Evolutionary conservation across 345 rosid species (phyloP), one percentile per base, ranked within the genome.

Genomic region (Pugionium dolabratum): DNA sequence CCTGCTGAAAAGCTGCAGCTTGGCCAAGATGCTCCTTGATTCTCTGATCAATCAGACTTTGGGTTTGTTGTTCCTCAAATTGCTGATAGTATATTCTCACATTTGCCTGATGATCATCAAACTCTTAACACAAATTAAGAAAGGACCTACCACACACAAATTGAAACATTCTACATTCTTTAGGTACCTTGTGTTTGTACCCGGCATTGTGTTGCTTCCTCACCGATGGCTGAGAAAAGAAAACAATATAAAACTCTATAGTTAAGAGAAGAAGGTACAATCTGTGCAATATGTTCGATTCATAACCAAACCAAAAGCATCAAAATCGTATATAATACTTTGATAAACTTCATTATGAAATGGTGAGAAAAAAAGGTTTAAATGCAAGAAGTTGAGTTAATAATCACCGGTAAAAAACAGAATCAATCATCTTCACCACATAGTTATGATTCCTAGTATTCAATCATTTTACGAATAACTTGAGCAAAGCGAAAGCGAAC

Each of bases 131-230:
- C 10, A 41, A 41, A 30, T 33, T 18, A 32, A 53, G 6, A 18
- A 54, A 59, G 32, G 26, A 41, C 9, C 50, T 7, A 47, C 7
- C 2, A 30, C 2, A 51, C 5, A 4, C 44, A 18, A 18, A 18
- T 18, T 18, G 37, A 48, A 0, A 18, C 0, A 18, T 18, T 18
- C 0, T 18, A 34, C 26, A 46, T 39, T 35, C 1, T 35, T 41
- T 64, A 31, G 8, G 54, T 76, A 88, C 99, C 99, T 94, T 94
- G 77, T 94, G 99, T 69, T 94, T 94, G 83, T 90, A 90, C 36
- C 99, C 99, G 2, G 99, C 99, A 69, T 94, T 94, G 76, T 94
- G 97, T 74, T 94, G 99, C 80, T 91, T 94, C 79, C 97, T 88
- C 72, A 94, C 99, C 35, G 99, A 91, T 4, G 99, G 99, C 97